A percentile compares a stretch with the other conserved stretches of the same genome.
phyloP scores from a whole-genome alignment of 331 rosid species.

The Quercus tomentella region DNA sequence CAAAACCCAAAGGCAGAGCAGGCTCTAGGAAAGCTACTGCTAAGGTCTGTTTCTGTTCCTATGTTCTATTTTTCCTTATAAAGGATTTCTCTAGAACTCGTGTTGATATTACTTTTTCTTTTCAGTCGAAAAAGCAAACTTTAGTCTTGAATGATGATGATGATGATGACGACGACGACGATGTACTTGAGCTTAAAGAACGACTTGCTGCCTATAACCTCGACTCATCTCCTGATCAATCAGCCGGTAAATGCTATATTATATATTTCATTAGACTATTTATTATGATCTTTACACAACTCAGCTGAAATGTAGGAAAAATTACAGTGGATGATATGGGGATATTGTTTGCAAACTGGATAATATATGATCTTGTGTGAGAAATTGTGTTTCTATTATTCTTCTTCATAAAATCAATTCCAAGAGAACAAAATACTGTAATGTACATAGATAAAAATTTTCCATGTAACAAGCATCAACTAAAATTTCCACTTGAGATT shows the following conservation, averaged over 20 bases:
- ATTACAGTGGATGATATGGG: background rate
- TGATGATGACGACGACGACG: constrained; percentile 30
- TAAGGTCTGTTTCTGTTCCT: constrained; percentile 35
- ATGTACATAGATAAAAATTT: background rate
- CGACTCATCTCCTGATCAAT: constrained; percentile 56
- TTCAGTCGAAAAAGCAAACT: constrained; percentile 30
- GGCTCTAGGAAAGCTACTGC: constrained; percentile 50
- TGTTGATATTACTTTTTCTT: background rate
- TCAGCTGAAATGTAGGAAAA: background rate
- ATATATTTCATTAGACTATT: background rate
- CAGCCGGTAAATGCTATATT: constrained; percentile 40
- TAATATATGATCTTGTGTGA: background rate
- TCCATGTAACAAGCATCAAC: background rate
- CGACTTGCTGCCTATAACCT: constrained; percentile 90
- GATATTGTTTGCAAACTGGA: background rate
- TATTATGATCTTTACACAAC: too few relatives aligned
- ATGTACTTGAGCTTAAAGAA: constrained; percentile 71
- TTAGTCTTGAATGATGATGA: constrained; percentile 19
- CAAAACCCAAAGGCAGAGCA: constrained; percentile 58
- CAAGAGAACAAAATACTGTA: background rate
- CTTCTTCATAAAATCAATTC: background rate
- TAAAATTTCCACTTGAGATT: background rate
- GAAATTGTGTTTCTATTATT: background rate
- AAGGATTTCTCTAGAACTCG: constrained; percentile 3
- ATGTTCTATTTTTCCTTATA: background rate